Base-by-base conservation (phyloP, 1,139 yeast genomes). In the Nakaseomyces bracarensis region DNA sequence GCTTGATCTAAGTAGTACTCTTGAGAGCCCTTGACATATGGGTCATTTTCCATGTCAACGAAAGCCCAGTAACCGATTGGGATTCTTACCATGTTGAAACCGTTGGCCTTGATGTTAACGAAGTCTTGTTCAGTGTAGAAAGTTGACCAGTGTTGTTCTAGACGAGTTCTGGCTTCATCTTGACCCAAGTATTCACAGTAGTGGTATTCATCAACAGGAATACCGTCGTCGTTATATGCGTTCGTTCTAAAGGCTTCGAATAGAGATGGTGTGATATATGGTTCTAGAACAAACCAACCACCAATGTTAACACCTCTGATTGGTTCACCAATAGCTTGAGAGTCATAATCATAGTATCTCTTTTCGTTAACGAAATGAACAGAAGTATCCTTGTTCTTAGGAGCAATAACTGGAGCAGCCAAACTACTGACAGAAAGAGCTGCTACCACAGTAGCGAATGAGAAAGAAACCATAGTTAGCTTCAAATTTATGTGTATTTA, bases 41-140 rank as follows among this genome's bases (percentile, higher is more conserved):
- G 96, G 61, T 91, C 98, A 46, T 68, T 65, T 14, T 67, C 72
- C 45, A 75, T 66, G 34, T 68, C 65, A 40, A 72, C 65, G 63
- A 83, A 89, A n/a, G 97, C 96, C 98, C 98, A 89, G 68, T 89
- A 91, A 6, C 97, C 97, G 47, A 89, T 76, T 21, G 97, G 97
- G 46, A 89, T 82, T 54, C 97, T 76, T 28, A 85, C 96, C 48
- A 82, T 71, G 65, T 89, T 89, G 54, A 89, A 72, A 1, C 96
- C 96, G 53, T 74, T 72, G 10, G 53, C 50, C 28, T 73, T 71
- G 45, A 91, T 84, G 44, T 71, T 65, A 40, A 63, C 49, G 54
- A 89, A 79, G 63, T 89, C 98, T 25, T 67, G 63, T 58, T 84
- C 93, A 3, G 81, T 77, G 60, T 78, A 76, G 81, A 86, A 89